Evolutionary conservation across 768 basidiomycete species (phyloP), one percentile per base, ranked within the genome.

Genomic region (Suillus subalutaceus): DNA sequence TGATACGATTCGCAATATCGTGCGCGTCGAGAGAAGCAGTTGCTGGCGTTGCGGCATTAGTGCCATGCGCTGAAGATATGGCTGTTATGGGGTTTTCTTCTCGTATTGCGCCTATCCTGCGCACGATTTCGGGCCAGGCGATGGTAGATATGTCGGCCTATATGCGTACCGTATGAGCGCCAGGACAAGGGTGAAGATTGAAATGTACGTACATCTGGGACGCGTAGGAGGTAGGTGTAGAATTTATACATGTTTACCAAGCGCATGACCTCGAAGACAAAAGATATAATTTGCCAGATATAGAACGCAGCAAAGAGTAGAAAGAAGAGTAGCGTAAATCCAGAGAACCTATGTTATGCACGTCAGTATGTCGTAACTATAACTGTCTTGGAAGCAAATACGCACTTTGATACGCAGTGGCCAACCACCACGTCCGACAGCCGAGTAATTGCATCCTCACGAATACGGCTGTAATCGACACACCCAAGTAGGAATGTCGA

Each of bases 141-240:
- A 99, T 95, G 1, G 97, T 99, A 79, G 96, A 94, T 55, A 99
- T 96, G 77, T 99, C 97, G 60, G 89, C 92, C 97, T 99, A 75
- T 2, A 62, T 37, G 12, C 16, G n/a, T 52, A 32, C 15, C n/a
- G 44, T n/a, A 63, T 40, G n/a, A 20, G 67, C 77, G 53, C 37
- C 32, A 20, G 16, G 13, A 35, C 16, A 10, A 64, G 41, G 48
- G 52, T 13, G 30, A 59, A 30, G 23, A 38, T 40, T 35, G 44
- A 65, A 59, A 53, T 30, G 32, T 2, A 73, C 86, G 79, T 73
- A 97, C 97, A 72, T 99, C 97, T 30, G 97, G 97, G 48, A 99
- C 90, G 69, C 89, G 91, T 58, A 99, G 87, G 35, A 99, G 83
- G 78, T 99, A 83, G 0, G 94, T 97, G 80, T 95, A 99, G 78